phyloP scores from a whole-genome alignment of 1,284 basidiomycete species.

The Ustanciosporium gigantosporum region DNA sequence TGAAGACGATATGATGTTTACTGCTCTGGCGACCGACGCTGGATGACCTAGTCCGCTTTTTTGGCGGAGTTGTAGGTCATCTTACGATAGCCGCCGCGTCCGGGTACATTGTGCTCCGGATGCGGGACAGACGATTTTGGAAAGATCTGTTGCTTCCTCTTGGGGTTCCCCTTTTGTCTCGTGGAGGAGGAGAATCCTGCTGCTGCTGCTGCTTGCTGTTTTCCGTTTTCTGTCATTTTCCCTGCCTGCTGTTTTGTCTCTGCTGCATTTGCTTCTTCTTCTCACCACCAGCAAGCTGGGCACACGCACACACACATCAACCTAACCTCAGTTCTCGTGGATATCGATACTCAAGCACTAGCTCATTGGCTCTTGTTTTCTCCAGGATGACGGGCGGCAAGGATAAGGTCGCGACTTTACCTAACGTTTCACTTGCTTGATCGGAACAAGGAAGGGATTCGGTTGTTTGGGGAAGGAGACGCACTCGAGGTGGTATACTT shows the following conservation, averaged over 20 bases:
- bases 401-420: too few species aligned
- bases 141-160: slow-evolving; percentile 33
- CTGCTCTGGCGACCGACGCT: slow-evolving; percentile 39
- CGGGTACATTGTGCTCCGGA: neutral
- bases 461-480: neutral
- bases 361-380: too few species aligned
- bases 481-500: slow-evolving; percentile 12
- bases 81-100: slow-evolving; percentile 16
- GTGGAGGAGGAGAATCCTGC: slow-evolving; percentile 6
- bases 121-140: slow-evolving; percentile 24
- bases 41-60: neutral
- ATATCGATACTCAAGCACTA: too few species aligned
- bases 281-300: neutral
- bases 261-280: neutral
- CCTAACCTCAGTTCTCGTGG: neutral
- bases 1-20: neutral
- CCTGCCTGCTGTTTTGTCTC: neutral
- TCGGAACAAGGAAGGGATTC: slow-evolving; percentile 17
- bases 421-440: neutral
- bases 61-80: neutral
- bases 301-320: neutral
- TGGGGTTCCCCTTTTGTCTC: neutral
- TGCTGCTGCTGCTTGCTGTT: slow-evolving; percentile 4
- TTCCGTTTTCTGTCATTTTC: neutral
- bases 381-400: too few species aligned